Evolutionary conservation across 257 asterid species (phyloP), one percentile per base, ranked within the genome.

Genomic region (Solanum pinnatisectum): DNA sequence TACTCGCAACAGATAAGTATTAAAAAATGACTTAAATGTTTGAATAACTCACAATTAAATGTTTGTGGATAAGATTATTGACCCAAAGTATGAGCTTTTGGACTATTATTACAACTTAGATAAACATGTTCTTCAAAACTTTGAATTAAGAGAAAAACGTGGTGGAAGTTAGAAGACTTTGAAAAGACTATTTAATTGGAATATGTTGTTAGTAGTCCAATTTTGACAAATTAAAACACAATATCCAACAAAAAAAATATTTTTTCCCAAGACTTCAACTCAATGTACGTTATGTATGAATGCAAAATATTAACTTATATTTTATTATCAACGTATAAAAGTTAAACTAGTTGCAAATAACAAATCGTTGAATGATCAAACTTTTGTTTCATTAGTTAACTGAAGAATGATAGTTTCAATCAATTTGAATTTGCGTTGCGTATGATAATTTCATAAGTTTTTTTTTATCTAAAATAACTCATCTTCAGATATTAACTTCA

Each of bases 401-500:
- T 8, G 0, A 78, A 4, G 25, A 78, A 78, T 42, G 2, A 42
- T 14, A 13, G 6, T 1, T 12, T 27, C 32, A 25, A 25, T 67
- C 6, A 25, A 67, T 67, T 67, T 67, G 4, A 11, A 5, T 67
- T 67, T 5, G 9, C 2, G 0, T 20, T 0, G 65, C 65, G 10
- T 56, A 37, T 37, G 10, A 37, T 37, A 0, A 37, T 30, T 30
- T 30, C 1, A 30, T 1, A 30, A 30, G 30, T 30, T 30, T 30
- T 30, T 30, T 30, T 30, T 30, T 30, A 25, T 6, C 5, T 25
- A 67, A 67, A 67, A 25, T 25, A 12, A 4, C 3, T 67, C 0
- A 30, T 5, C 4, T 6, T 25, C 20, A 12, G 0, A 1, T 1
- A 7, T 67, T 13, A 12, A 25, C 3, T 12, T 25, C 0, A 5